A percentile compares a stretch with the other conserved stretches of the same genome.
Evolutionary conservation across 2,329 filamentous ascomycete species (phyloP).

Genomic region (Colletotrichum spinosum): DNA sequence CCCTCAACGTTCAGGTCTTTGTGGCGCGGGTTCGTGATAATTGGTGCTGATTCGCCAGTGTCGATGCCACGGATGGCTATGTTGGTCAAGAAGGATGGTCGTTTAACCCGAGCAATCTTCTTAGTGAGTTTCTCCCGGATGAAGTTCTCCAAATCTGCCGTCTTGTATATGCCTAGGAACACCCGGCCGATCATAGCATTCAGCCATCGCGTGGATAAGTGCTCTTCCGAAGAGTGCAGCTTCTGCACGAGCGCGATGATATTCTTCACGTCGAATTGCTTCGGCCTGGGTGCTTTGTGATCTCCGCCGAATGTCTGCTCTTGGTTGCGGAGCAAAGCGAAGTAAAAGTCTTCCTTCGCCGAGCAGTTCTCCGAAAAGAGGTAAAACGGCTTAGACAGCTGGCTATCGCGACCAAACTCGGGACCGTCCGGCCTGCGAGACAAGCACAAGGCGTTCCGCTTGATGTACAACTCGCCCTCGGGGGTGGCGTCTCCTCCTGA

Average conservation of each 20-base stretch:
- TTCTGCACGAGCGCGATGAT: constrained; percentile 91
- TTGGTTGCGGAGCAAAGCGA: constrained; percentile 87
- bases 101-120: constrained; percentile 94
- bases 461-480: constrained; percentile 96
- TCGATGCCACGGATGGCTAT: constrained; percentile 86
- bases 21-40: constrained; percentile 88
- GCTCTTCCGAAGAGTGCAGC: constrained; percentile 91
- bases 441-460: constrained; percentile 88
- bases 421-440: constrained; percentile 70
- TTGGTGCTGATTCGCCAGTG: constrained; percentile 87
- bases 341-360: constrained; percentile 98
- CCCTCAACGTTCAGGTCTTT: constrained; percentile 93
- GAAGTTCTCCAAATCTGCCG: constrained; percentile 80
- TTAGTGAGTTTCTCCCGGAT: constrained; percentile 91
- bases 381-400: constrained; percentile 84
- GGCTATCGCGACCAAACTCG: constrained; percentile 66
- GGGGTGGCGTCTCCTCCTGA: constrained; percentile 82
- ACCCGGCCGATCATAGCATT: constrained; percentile 91
- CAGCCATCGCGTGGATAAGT: constrained; percentile 90
- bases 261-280: constrained; percentile 84
- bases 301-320: constrained; percentile 72
- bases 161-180: constrained; percentile 90
- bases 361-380: constrained; percentile 96
- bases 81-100: constrained; percentile 88
- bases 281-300: constrained; percentile 73